These are phyloP conservation scores for Acidiella bohemica DNA, from an alignment of 495 filamentous ascomycete species.

Conservation along the genomic window DNA sequence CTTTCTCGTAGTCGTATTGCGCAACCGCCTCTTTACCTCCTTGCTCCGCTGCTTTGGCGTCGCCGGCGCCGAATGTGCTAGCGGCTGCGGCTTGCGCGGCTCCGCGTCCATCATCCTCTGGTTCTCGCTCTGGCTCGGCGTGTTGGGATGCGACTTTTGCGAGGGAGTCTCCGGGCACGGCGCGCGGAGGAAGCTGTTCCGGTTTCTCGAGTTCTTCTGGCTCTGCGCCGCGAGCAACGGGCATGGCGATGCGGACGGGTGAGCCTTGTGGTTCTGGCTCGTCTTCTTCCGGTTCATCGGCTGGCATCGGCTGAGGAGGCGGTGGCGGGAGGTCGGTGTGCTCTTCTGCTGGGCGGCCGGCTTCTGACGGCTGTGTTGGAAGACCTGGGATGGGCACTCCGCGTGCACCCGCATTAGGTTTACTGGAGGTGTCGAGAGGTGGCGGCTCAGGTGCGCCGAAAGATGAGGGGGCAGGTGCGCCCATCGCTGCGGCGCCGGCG, in stretches of 20 bases:
- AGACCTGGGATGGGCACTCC: conserved; percentile 64
- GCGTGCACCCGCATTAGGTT: conserved; percentile 42
- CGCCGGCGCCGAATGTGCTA: conserved; percentile 31
- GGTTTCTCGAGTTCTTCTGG: conserved; percentile 41
- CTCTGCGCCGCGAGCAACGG: conserved; percentile 51
- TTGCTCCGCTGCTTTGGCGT: conserved; percentile 15
- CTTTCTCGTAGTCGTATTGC: conserved; percentile 94
- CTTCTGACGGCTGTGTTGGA: conserved; percentile 43
- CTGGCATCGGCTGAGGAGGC: conserved; percentile 33
- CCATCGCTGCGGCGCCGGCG: conserved; percentile 54
- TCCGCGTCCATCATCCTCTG: conserved; percentile 49
- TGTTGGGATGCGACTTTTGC: conserved; percentile 47
- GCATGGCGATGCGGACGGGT: conserved; percentile 78
- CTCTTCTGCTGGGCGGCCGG: conserved; percentile 36
- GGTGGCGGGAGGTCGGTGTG: conserved; percentile 41
- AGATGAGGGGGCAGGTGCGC: conserved; percentile 36
- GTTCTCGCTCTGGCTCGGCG: conserved; percentile 49
- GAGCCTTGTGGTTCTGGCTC: conserved; percentile 42
- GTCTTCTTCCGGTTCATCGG: conserved; percentile 32
- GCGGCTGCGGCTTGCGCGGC: conserved; percentile 43
- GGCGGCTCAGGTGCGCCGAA: conserved; percentile 46
- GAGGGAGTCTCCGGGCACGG: conserved; percentile 44
- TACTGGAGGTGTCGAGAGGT: conserved; percentile 44
- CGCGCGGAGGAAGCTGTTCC: conserved; percentile 31
- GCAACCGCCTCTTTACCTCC: conserved; percentile 57